Conservation (phyloP, 495 filamentous ascomycete genomes). For the Penicillium silybi region DNA sequence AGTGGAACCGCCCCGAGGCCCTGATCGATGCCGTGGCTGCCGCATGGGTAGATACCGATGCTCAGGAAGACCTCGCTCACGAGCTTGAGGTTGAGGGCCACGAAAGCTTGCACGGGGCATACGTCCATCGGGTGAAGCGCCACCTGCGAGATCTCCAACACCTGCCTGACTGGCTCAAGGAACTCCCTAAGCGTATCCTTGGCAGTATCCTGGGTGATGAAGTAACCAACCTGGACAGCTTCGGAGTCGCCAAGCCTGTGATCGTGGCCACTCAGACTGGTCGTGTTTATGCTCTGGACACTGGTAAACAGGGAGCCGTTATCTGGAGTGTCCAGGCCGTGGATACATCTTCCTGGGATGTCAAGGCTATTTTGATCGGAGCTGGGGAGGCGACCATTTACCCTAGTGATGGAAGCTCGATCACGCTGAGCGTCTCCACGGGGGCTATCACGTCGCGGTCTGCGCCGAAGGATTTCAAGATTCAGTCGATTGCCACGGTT, state of each 20-base stretch:
- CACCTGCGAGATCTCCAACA: slow-evolving; percentile 75
- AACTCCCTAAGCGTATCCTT: slow-evolving; percentile 61
- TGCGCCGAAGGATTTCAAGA: slow-evolving; percentile 18
- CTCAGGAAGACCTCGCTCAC: slow-evolving; percentile 67
- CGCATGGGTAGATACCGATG: slow-evolving; percentile 68
- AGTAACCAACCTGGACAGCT: slow-evolving; percentile 66
- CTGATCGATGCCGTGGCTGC: slow-evolving; percentile 72
- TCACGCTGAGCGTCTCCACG: slow-evolving; percentile 53
- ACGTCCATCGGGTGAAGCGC: slow-evolving; percentile 79
- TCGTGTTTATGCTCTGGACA: slow-evolving; percentile 72
- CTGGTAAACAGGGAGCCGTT: slow-evolving; percentile 68
- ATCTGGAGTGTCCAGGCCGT: slow-evolving; percentile 66
- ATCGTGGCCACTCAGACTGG: slow-evolving; percentile 79
- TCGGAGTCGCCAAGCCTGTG: slow-evolving; percentile 81
- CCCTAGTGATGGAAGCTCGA: slow-evolving; percentile 52
- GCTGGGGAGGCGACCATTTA: slow-evolving; percentile 57
- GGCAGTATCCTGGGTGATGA: slow-evolving; percentile 62
- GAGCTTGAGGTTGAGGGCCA: slow-evolving; percentile 84
- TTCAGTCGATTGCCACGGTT: slow-evolving; percentile 34
- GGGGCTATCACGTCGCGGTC: slow-evolving; percentile 49
- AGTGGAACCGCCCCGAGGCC: slow-evolving; percentile 80
- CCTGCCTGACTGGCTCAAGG: slow-evolving; percentile 69
- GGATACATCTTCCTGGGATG: slow-evolving; percentile 59
- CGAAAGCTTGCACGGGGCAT: slow-evolving; percentile 71
- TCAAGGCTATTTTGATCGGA: slow-evolving; percentile 61